These are phyloP conservation scores for Neurospora sp. DNA, from an alignment of 495 filamentous ascomycete species.

Conservation along the genomic window DNA sequence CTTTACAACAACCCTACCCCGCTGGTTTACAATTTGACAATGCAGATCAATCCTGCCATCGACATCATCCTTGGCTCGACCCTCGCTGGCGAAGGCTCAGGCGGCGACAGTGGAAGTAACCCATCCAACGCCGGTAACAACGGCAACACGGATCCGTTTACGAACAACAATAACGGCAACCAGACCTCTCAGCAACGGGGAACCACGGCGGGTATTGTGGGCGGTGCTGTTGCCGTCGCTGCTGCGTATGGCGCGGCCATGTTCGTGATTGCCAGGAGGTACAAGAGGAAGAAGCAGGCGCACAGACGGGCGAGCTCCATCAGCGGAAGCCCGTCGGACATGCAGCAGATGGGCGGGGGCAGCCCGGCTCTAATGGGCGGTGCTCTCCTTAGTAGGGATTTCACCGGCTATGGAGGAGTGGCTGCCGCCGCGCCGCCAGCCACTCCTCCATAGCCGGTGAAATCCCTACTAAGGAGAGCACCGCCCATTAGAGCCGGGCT, in stretches of 20 bases:
- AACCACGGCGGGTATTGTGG: constrained; percentile 75
- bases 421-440: too few species aligned
- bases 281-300: constrained; percentile 74
- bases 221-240: constrained; percentile 68
- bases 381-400: constrained; percentile 37
- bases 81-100: constrained; percentile 23
- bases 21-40: constrained; percentile 57
- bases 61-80: constrained; percentile 56
- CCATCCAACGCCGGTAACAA: constrained; percentile 11
- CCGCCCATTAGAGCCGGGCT: constrained; percentile 48
- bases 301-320: constrained; percentile 73
- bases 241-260: constrained; percentile 96
- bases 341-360: constrained; percentile 48
- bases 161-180: constrained; percentile 26
- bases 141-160: constrained; percentile 30
- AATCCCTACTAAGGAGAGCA: constrained; percentile 37
- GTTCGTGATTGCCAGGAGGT: constrained; percentile 89
- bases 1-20: constrained; percentile 60
- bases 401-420: constrained; percentile 37
- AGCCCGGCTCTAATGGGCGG: constrained; percentile 48
- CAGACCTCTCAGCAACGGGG: constrained; percentile 48
- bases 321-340: constrained; percentile 34
- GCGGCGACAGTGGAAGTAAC: constrained; percentile 16
- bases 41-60: constrained; percentile 75
- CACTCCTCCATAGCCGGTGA: constrained; percentile 37